Evolutionary conservation across 1,139 yeast species (phyloP).

Genomic region (Magnusiomyces sp.): DNA sequence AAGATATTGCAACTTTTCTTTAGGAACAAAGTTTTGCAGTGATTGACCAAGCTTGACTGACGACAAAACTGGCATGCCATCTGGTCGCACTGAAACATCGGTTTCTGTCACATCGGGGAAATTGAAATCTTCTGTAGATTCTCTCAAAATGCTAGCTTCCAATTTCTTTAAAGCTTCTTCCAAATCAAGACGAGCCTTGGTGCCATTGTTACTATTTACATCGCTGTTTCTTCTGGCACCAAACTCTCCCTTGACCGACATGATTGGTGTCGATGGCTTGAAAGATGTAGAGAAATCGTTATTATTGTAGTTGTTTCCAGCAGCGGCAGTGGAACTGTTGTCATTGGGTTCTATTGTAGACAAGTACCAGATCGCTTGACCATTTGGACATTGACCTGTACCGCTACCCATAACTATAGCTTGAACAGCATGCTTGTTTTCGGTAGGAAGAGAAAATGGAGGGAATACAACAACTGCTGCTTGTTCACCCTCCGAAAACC

Average conservation of each 20-base stretch:
- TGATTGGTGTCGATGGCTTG: slow-evolving; percentile 14
- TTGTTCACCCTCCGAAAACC: slow-evolving; percentile 81
- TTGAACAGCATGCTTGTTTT: slow-evolving; percentile 69
- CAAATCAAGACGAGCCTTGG: slow-evolving; percentile 59
- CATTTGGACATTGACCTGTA: slow-evolving; percentile 81
- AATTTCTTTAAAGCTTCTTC: slow-evolving; percentile 73
- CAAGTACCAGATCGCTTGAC: slow-evolving; percentile 84
- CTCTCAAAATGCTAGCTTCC: slow-evolving; percentile 74
- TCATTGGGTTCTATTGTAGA: slow-evolving; percentile 67
- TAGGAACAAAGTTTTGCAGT: slow-evolving; percentile 74
- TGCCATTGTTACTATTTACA: no score
- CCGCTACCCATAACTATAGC: slow-evolving; percentile 84
- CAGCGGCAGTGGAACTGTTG: background rate
- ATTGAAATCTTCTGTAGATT: slow-evolving; percentile 50
- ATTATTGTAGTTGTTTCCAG: background rate
- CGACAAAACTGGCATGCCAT: slow-evolving; percentile 63
- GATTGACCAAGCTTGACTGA: slow-evolving; percentile 83
- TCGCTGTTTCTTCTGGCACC: slow-evolving; percentile 21
- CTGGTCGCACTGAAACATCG: slow-evolving; percentile 46
- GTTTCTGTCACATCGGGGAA: slow-evolving; percentile 46
- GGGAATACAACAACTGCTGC: slow-evolving; percentile 91
- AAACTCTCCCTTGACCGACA: background rate
- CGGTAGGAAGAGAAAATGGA: slow-evolving; percentile 64
- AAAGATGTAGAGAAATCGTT: background rate
- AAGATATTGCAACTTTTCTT: slow-evolving; percentile 65